Percentiles rank a stretch among this genome's conserved stretches.
These are phyloP conservation scores for Lachancea waltii DNA, from an alignment of 805 yeast species.

Conservation along the genomic window DNA sequence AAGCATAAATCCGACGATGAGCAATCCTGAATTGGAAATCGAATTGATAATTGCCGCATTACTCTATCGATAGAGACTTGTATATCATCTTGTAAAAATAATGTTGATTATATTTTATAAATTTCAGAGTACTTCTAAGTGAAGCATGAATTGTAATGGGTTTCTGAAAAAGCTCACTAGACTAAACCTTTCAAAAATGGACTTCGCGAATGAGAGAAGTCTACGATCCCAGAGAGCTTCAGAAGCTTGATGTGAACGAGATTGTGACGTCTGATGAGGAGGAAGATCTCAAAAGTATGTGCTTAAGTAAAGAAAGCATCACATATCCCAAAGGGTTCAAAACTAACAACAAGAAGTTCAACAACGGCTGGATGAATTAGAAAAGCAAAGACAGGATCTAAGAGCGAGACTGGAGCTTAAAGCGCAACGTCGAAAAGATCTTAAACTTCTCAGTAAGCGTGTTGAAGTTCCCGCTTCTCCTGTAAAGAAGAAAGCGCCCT, in stretches of 20 bases:
- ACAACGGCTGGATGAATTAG: conserved; percentile 17
- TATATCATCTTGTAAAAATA: too few species aligned
- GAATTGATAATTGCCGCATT: too few species aligned
- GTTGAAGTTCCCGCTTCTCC: conserved; percentile 23
- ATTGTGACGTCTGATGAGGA: conserved; percentile 12
- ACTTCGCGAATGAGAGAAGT: conserved; percentile 3
- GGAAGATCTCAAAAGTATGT: conserved; percentile 10
- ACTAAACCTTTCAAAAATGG: neutral
- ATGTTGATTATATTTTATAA: too few species aligned
- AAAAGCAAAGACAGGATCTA: conserved; percentile 23
- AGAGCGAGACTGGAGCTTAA: conserved; percentile 19
- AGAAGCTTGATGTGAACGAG: conserved; percentile 6
- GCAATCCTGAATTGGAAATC: too few species aligned
- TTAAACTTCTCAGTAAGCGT: neutral
- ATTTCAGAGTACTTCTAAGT: too few species aligned
- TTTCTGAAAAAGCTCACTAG: too few species aligned
- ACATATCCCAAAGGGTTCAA: neutral
- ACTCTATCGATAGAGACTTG: too few species aligned
- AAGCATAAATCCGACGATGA: too few species aligned
- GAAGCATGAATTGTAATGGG: too few species aligned
- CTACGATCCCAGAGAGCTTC: conserved; percentile 8
- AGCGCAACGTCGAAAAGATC: neutral
- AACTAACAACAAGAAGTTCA: neutral
- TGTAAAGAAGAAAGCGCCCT: conserved; percentile 15
- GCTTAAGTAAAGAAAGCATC: neutral